Evolutionary conservation across 2,329 filamentous ascomycete species (phyloP), one percentile per base, ranked within the genome.

Genomic region (Paracoccidioides brasiliensis): DNA sequence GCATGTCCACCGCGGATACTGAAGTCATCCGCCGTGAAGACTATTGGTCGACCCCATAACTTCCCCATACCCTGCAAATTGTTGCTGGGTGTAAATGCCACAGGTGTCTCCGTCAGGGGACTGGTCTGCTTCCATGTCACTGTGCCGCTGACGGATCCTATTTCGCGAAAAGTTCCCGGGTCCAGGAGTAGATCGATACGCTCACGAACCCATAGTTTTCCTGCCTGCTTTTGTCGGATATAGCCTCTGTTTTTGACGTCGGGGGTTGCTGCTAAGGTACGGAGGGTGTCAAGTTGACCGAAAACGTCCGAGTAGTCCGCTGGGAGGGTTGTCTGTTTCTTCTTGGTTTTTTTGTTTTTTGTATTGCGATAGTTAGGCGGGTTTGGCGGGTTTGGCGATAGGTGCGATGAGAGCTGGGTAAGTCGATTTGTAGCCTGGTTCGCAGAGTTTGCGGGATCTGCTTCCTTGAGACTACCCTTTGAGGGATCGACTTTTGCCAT

Each of bases 131-230:
- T 76, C 81, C 82, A 85, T 48, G 69, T 72, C 8, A 82, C 80
- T 0, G 76, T 79, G 4, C 82, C 82, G 2, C 78, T 78, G 0
- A 82, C 73, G 45, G 78, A 81, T 0, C 82, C 82, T 5, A 84
- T 75, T 66, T 84, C 81, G 15, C 73, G 70, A 59, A 83, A 83
- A 30, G 72, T 78, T 2, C 72, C 76, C 2, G 69, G 61, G 56
- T 84, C 81, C 9, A 84, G 71, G n/a, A 85, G 70, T 37, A 76
- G 70, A 4, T 79, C 72, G 15, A 84, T 78, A 2, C 81, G 72
- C 62, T 84, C 81, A 28, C 81, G 76, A 0, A 84, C 81, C 80
- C 81, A 84, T 15, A 84, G 72, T 65, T 85, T 85, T 1, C 82
- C 82, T 3, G 80, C 76, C 66, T 80, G 73, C 60, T 82, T 83